Evolutionary conservation across 2,329 filamentous ascomycete species (phyloP).

Genomic region (Aspergillus phoenicis): DNA sequence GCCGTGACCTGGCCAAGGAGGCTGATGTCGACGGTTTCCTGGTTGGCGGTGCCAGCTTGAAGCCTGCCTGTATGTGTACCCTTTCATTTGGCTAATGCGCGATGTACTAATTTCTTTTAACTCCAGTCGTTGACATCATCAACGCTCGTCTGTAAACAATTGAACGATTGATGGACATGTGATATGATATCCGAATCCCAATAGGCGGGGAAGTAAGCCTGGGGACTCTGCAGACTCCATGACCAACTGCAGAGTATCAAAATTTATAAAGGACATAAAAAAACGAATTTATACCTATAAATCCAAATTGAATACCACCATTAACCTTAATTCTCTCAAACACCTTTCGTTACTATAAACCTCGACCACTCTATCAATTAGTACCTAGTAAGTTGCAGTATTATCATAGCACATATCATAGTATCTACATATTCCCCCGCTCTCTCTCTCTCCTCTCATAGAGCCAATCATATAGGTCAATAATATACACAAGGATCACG

Average conservation of each 20-base stretch:
- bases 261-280: neutral
- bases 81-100: neutral
- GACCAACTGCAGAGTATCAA: neutral
- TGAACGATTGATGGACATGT: constrained; percentile 11
- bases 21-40: constrained; percentile 97
- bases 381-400: neutral
- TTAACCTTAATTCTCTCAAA: neutral
- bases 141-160: constrained; percentile 57
- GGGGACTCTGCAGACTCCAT: neutral
- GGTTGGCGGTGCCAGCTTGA: constrained; percentile 92
- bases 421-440: neutral
- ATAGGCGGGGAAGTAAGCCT: neutral
- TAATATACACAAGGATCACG: constrained; percentile 27
- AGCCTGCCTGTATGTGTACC: constrained; percentile 77
- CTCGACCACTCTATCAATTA: neutral
- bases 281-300: neutral
- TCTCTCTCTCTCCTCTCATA: too few relatives aligned
- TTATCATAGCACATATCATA: neutral
- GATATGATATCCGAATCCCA: constrained; percentile 10
- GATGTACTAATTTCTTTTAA: too few relatives aligned
- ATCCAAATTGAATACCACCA: neutral
- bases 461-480: neutral
- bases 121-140: constrained; percentile 65
- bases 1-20: constrained; percentile 87
- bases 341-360: neutral